These are phyloP conservation scores for Colletotrichum chrysophilum DNA, from an alignment of 2,329 filamentous ascomycete species.

Conservation along the genomic window DNA sequence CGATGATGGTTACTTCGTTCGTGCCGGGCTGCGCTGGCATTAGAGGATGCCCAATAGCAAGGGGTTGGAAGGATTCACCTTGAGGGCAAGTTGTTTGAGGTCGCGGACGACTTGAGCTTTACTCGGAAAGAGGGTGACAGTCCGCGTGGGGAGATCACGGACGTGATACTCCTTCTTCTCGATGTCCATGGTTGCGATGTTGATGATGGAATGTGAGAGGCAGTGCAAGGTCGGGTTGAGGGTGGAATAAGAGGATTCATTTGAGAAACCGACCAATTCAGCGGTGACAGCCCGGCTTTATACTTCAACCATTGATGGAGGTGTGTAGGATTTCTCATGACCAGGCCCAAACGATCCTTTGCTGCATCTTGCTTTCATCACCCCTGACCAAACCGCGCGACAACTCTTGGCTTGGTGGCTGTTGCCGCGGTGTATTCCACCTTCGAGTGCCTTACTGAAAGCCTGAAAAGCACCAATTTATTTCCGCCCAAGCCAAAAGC, in stretches of 20 bases:
- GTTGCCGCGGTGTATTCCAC: neutral
- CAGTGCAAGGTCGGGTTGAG: neutral
- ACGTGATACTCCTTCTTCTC: slow-evolving; percentile 58
- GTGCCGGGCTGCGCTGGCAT: slow-evolving; percentile 56
- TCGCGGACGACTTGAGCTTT: slow-evolving; percentile 66
- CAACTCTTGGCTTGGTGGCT: neutral
- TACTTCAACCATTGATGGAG: neutral
- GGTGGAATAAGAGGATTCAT: neutral
- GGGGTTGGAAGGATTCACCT: slow-evolving; percentile 32
- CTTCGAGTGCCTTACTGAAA: neutral
- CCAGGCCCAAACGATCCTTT: neutral
- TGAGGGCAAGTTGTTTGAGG: slow-evolving; percentile 57
- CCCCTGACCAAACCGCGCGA: neutral
- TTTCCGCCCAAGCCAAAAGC: neutral
- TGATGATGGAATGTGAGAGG: neutral
- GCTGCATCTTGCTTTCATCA: neutral
- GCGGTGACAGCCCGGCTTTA: accelerated
- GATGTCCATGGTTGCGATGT: slow-evolving; percentile 38
- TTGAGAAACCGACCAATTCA: neutral
- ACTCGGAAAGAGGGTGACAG: slow-evolving; percentile 67
- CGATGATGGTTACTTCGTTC: slow-evolving; percentile 63
- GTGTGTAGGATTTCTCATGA: neutral
- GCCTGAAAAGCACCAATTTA: neutral
- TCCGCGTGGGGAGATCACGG: slow-evolving; percentile 61
- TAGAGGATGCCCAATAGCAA: slow-evolving; percentile 58